These are phyloP conservation scores for Blastobotrys americana DNA, from an alignment of 805 yeast species.

Conservation along the genomic window DNA sequence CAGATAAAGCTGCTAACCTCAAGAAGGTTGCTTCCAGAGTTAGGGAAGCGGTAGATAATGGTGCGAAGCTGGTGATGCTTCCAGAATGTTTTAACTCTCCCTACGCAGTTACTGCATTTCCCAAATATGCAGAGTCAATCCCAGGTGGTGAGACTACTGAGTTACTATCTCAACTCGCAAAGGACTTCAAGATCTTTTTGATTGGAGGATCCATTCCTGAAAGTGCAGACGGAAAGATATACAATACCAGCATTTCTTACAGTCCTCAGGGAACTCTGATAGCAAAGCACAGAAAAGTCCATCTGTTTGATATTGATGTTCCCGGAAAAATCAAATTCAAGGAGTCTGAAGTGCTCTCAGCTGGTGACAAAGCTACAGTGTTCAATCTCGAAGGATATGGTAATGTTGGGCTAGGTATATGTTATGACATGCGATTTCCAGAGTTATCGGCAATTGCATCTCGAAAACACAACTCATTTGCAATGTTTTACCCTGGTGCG, in stretches of 20 bases:
- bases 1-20: conserved; percentile 74
- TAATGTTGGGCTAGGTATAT: conserved; percentile 73
- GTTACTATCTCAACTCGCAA: conserved; percentile 61
- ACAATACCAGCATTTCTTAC: conserved; percentile 71
- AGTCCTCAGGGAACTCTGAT: conserved; percentile 64
- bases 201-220: conserved; percentile 96
- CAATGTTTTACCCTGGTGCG: conserved; percentile 84
- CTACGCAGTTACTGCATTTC: conserved; percentile 78
- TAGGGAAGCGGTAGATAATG: conserved; percentile 55
- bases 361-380: conserved; percentile 79
- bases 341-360: conserved; percentile 67
- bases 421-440: conserved; percentile 92
- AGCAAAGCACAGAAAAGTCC: conserved; percentile 87
- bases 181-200: conserved; percentile 50
- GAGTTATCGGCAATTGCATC: conserved; percentile 70
- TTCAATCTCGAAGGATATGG: conserved; percentile 59
- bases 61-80: conserved; percentile 68
- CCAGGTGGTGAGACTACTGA: conserved; percentile 61
- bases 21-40: conserved; percentile 58
- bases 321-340: conserved; percentile 86
- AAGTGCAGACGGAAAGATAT: conserved; percentile 47
- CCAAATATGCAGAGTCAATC: conserved; percentile 80
- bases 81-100: conserved; percentile 98
- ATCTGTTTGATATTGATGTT: conserved; percentile 85
- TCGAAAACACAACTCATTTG: conserved; percentile 55